Percentiles rank a stretch among this genome's conserved stretches.
phyloP scores from a whole-genome alignment of 2,329 filamentous ascomycete genomes.

The Claviceps purpurea region DNA sequence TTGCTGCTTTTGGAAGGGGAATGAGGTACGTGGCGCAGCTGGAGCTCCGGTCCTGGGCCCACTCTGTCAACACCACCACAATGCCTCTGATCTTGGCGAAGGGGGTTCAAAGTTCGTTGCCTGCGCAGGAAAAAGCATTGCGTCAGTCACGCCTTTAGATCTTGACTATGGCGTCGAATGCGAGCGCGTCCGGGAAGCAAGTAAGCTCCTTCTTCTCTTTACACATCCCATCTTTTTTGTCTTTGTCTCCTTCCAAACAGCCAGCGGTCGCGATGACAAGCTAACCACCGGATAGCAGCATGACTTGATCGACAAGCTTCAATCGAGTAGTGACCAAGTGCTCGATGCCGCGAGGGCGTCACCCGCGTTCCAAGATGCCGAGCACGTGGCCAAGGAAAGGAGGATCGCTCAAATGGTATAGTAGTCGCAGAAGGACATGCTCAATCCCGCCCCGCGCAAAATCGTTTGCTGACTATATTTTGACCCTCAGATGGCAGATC shows the following conservation, averaged over 20 bases:
- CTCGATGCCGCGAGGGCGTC: conserved; percentile 25
- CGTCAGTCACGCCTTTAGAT: neutral
- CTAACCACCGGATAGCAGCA: conserved; percentile 13
- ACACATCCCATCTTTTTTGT: neutral
- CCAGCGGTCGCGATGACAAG: neutral
- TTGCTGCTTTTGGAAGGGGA: neutral
- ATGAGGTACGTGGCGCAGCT: conserved; percentile 1
- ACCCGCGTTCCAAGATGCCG: conserved; percentile 20
- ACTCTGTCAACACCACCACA: neutral
- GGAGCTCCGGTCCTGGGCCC: neutral
- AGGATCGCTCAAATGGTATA: conserved; percentile 25
- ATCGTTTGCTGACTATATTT: too few species aligned
- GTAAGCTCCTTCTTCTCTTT: conserved; percentile 12
- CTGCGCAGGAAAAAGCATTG: neutral
- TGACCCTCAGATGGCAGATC: conserved; percentile 38
- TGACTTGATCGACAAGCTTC: conserved; percentile 26
- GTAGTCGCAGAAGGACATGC: neutral
- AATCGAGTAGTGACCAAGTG: conserved; percentile 23
- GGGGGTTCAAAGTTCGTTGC: neutral
- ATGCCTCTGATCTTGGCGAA: neutral
- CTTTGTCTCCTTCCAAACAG: neutral
- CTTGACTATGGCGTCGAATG: conserved; percentile 19
- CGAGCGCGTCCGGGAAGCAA: conserved; percentile 15
- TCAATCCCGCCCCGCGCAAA: too few species aligned
- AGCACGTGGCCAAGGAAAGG: conserved; percentile 26